Base-by-base conservation (phyloP, 352 stramenopile species). In the Pythium periplocum region DNA sequence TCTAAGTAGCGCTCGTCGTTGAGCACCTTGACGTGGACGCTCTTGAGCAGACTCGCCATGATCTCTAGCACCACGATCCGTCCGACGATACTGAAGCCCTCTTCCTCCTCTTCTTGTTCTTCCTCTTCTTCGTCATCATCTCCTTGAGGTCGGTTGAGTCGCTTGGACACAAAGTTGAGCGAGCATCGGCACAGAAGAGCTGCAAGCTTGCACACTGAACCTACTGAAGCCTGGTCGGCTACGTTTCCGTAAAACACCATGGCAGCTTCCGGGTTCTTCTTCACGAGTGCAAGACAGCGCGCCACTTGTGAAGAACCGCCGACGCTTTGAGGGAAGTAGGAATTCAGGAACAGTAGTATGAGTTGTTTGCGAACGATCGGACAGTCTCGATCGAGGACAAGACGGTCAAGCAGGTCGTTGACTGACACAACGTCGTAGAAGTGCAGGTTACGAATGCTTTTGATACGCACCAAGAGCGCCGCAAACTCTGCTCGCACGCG, bases 401-500 rank as follows among this genome's bases (percentile, higher is more conserved):
- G 64, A 1, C 85, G 85, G 38, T 75, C 71, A 33, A 95, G 70
- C 26, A 92, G 64, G 43, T 91, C 71, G 35, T 91, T 80, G 8
- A 95, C 75, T 4, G 80, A 61, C 32, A 92, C 85, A 31, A 95
- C 73, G 30, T 95, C 81, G 68, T 93, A 95, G 40, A 95, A 95
- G 51, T 92, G 83, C 51, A 95, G 55, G 56, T 89, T 83, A 10
- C 85, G 75, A 51, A 95, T 92, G 56, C 83, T 95, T 59, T 95
- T 95, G 64, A 95, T 84, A 39, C 85, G 80, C 8, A 93, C 78
- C 26, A 95, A 72, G 6, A 95, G 69, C 12, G 73, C 70, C 4
- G 66, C 73, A 64, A 95, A 90, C 45, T 87, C 83, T 17, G 80
- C 79, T 6, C 85, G 85, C 7, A 95, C 85, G 51, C 78, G 83